Base-by-base conservation (phyloP, 768 basidiomycete species). In the Pisolithus marmoratus region DNA sequence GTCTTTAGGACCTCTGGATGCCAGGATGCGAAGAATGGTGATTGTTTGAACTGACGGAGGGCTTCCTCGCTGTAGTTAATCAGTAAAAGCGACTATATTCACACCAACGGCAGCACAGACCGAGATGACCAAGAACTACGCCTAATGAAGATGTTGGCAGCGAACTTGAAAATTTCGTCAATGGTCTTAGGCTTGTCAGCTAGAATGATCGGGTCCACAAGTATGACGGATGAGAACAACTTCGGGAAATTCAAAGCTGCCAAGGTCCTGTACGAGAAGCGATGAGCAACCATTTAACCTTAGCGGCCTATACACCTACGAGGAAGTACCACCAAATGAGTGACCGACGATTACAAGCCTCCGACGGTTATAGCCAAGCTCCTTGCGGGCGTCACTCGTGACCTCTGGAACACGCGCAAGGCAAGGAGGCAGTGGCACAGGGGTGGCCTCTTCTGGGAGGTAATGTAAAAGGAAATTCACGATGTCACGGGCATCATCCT, bases 201-300 rank as follows among this genome's bases (percentile, higher is more conserved):
- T n/a, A n/a, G n/a, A 34, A 89, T 80, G 62, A 94, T 80, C 0
- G 94, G 90, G 63, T 96, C n/a, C n/a, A n/a, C n/a, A n/a, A 94
- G 76, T n/a, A n/a, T n/a, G n/a, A n/a, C n/a, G n/a, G n/a, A n/a
- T n/a, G n/a, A n/a, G n/a, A n/a, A n/a, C n/a, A n/a, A n/a, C n/a
- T n/a, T n/a, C n/a, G n/a, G n/a, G n/a, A n/a, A n/a, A n/a, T n/a
- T n/a, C n/a, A n/a, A n/a, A n/a, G n/a, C n/a, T n/a, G n/a, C n/a
- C n/a, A n/a, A n/a, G n/a, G n/a, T n/a, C n/a, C n/a, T 90, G 56
- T 8, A 19, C 20, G 27, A 15, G 8, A 47, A n/a, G 27, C 38
- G 20, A 54, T 57, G 19, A 53, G 37, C 31, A 20, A 34, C 27
- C 27, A 5, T 19, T 12, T 8, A 22, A 29, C 4, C 23, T 23